Conservation (phyloP, 352 stramenopile species). For the Elongisporangium prolatum region DNA sequence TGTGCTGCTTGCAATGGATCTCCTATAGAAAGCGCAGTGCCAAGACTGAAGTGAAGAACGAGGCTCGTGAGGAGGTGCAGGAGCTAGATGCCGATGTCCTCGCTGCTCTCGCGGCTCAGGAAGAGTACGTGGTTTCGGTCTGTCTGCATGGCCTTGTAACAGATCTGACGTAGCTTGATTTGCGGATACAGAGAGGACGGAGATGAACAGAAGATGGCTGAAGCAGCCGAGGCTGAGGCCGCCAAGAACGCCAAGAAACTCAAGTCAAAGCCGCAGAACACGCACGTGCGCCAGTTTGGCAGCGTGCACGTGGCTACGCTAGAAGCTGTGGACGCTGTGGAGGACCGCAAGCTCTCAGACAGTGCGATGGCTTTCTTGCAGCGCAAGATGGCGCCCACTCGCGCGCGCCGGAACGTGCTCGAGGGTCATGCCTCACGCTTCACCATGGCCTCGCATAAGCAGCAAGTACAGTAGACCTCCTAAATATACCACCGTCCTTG, state of each 20-base stretch:
- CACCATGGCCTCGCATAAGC: slow-evolving; percentile 24
- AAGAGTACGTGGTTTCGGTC: slow-evolving; percentile 31
- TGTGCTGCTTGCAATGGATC: slow-evolving; percentile 2
- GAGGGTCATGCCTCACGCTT: slow-evolving; percentile 67
- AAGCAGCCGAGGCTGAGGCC: slow-evolving; percentile 13
- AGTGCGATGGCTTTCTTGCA: slow-evolving; percentile 50
- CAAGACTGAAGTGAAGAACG: slow-evolving; percentile 10
- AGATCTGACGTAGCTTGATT: not conserved
- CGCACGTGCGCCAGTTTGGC: slow-evolving; percentile 70
- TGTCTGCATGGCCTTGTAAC: not conserved
- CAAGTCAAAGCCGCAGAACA: slow-evolving; percentile 37
- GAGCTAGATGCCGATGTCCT: slow-evolving; percentile 65
- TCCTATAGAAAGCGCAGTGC: slow-evolving; percentile 44
- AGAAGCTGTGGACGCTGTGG: slow-evolving; percentile 29
- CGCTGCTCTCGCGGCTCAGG: slow-evolving; percentile 52
- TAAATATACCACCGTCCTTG: not conserved
- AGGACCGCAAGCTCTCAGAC: slow-evolving; percentile 37
- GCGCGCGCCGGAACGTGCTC: slow-evolving; percentile 58
- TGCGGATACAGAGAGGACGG: slow-evolving; percentile 38
- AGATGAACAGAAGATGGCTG: slow-evolving; percentile 28
- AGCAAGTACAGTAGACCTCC: not conserved
- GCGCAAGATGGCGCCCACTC: slow-evolving; percentile 41
- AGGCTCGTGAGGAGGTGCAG: slow-evolving; percentile 18
- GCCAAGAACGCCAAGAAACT: slow-evolving; percentile 18
- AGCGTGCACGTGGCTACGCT: slow-evolving; percentile 73